Percentiles rank a stretch among this genome's conserved stretches.
These are phyloP conservation scores for Myxozyma melibiosi DNA, from an alignment of 805 yeast species.

Conservation along the genomic window DNA sequence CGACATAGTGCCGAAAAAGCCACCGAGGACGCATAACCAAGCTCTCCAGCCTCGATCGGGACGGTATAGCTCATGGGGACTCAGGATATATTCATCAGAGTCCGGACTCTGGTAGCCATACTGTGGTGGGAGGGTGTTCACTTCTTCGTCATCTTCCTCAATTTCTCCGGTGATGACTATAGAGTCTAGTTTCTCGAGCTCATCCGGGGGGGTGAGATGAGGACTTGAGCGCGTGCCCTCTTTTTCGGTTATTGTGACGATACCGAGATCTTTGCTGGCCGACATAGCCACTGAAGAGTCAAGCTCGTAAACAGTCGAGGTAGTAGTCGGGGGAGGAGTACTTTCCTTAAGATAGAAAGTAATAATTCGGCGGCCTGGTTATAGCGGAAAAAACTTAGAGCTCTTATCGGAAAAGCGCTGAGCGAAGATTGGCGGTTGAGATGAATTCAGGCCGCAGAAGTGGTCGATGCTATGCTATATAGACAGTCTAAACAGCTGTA, in stretches of 20 bases:
- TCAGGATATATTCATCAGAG: slow-evolving; percentile 9
- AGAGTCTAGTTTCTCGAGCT: not conserved
- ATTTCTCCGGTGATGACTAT: not conserved
- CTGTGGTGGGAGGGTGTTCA: not conserved
- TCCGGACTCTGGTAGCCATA: slow-evolving; percentile 9
- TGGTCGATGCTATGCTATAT: too few relatives aligned
- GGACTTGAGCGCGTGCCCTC: too few relatives aligned
- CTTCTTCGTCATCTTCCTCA: slow-evolving; percentile 1
- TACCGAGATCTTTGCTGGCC: not conserved
- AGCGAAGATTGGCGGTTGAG: too few relatives aligned
- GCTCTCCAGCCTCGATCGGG: slow-evolving; percentile 41
- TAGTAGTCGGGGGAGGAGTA: too few relatives aligned
- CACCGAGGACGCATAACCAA: slow-evolving; percentile 56
- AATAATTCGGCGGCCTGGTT: too few relatives aligned
- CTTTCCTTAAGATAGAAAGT: too few relatives aligned
- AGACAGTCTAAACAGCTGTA: too few relatives aligned
- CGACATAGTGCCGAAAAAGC: slow-evolving; percentile 57
- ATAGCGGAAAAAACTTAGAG: too few relatives aligned
- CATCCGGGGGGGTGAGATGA: not conserved
- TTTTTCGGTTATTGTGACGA: not conserved
- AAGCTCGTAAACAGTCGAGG: not conserved
- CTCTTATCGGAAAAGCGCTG: too few relatives aligned
- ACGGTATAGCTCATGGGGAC: slow-evolving; percentile 14
- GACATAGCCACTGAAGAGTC: not conserved
- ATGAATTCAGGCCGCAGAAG: too few relatives aligned